phyloP scores from a whole-genome alignment of 2,329 filamentous ascomycete genomes.

The Ophiosphaerella narmari region DNA sequence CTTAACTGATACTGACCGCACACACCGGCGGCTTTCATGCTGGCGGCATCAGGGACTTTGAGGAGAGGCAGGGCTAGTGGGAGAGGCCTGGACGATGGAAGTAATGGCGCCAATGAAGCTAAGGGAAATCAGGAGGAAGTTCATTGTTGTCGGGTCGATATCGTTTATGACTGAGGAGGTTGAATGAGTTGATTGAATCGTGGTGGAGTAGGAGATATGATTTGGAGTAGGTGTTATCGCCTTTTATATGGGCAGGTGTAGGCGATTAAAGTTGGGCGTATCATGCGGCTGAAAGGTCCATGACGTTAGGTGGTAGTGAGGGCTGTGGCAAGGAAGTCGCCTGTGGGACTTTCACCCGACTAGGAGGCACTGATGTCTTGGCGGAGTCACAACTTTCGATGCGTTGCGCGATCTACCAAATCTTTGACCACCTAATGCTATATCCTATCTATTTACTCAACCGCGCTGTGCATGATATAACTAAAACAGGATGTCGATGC shows the following conservation, averaged over 20 bases:
- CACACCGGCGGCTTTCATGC: background rate
- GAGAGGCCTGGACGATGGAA: background rate
- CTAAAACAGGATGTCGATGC: background rate
- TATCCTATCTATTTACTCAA: too few species aligned
- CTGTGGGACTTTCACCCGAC: too few species aligned
- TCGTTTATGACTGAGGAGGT: too few species aligned
- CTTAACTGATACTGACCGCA: background rate
- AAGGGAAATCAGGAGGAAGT: background rate
- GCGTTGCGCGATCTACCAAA: background rate
- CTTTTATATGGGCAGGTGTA: too few species aligned
- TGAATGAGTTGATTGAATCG: background rate
- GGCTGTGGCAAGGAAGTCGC: too few species aligned
- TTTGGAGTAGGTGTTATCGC: background rate
- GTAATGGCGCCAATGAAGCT: background rate
- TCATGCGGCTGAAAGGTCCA: too few species aligned
- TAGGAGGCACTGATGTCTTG: background rate
- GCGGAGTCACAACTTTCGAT: background rate
- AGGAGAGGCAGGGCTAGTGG: background rate
- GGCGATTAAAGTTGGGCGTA: too few species aligned
- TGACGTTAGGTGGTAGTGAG: too few species aligned
- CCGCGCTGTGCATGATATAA: background rate
- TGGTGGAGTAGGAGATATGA: background rate
- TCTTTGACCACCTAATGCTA: too few species aligned
- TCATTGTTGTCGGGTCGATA: background rate
- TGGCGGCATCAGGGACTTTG: background rate